phyloP scores from a whole-genome alignment of 768 basidiomycete genomes.

The Scleroderma citrinum region DNA sequence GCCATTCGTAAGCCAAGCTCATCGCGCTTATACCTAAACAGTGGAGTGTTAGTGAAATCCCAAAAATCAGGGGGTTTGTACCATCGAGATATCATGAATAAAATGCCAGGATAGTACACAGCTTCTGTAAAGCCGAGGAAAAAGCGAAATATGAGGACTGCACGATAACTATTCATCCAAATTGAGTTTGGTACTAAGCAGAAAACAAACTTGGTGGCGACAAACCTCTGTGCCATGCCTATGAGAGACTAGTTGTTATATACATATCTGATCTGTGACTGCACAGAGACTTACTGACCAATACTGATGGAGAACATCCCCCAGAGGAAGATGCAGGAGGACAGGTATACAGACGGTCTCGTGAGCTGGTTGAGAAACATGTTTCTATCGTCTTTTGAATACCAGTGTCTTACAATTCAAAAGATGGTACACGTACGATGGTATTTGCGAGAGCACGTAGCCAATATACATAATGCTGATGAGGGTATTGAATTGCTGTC shows the following conservation, averaged over 20 bases:
- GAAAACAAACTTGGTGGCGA: neutral
- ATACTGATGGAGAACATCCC: slow-evolving; percentile 49
- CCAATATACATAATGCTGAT: neutral
- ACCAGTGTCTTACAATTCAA: neutral
- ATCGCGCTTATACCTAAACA: slow-evolving; percentile 36
- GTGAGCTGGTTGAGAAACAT: slow-evolving; percentile 60
- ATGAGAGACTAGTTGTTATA: neutral
- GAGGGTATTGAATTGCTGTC: neutral
- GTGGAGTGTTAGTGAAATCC: neutral
- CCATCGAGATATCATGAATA: slow-evolving; percentile 51
- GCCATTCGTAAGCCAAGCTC: slow-evolving; percentile 42
- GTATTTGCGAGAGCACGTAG: neutral
- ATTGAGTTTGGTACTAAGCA: neutral
- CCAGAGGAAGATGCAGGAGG: slow-evolving; percentile 61
- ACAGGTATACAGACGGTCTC: slow-evolving; percentile 58
- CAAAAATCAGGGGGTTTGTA: neutral
- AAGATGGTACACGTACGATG: neutral
- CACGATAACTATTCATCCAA: slow-evolving; percentile 38
- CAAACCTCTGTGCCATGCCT: slow-evolving; percentile 33
- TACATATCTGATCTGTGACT: neutral
- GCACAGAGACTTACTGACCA: slow-evolving; percentile 26
- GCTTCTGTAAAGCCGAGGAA: slow-evolving; percentile 65
- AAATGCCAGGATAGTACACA: slow-evolving; percentile 58
- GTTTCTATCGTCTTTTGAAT: slow-evolving; percentile 40
- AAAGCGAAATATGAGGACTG: slow-evolving; percentile 59